Evolutionary conservation across 306 rosid genomes (phyloP).

Genomic region (Castanea sativa): DNA sequence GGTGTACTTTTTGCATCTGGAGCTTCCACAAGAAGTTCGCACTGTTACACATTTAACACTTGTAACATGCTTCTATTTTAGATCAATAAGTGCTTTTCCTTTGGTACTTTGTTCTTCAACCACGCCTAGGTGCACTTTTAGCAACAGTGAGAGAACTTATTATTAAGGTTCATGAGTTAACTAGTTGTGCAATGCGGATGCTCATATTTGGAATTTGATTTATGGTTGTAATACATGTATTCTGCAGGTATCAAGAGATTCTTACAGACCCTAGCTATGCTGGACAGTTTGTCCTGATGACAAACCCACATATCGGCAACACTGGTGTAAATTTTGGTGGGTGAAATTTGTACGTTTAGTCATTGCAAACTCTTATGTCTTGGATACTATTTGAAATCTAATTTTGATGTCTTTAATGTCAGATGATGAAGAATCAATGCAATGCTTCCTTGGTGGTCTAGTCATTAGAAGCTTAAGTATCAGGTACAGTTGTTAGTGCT

Average conservation of each 20-base stretch:
- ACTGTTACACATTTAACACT: too few species aligned
- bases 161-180: neutral
- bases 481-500: constrained; percentile 43
- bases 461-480: constrained; percentile 84
- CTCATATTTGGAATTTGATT: neutral
- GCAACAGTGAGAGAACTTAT: neutral
- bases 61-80: neutral
- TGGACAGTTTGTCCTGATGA: constrained; percentile 94
- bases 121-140: neutral
- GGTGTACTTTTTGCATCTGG: too few species aligned
- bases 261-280: constrained; percentile 96
- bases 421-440: constrained; percentile 85
- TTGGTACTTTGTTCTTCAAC: neutral
- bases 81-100: neutral
- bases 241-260: constrained; percentile 87
- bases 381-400: constrained; percentile 2
- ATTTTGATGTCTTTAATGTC: constrained; percentile 11
- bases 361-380: neutral
- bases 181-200: neutral
- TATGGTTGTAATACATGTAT: constrained; percentile 15
- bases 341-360: constrained; percentile 17
- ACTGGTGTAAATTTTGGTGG: constrained; percentile 86
- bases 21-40: too few species aligned
- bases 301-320: constrained; percentile 93
- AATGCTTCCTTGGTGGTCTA: constrained; percentile 86